phyloP scores from a whole-genome alignment of 2,329 filamentous ascomycete species.

The Xylaria sp. region DNA sequence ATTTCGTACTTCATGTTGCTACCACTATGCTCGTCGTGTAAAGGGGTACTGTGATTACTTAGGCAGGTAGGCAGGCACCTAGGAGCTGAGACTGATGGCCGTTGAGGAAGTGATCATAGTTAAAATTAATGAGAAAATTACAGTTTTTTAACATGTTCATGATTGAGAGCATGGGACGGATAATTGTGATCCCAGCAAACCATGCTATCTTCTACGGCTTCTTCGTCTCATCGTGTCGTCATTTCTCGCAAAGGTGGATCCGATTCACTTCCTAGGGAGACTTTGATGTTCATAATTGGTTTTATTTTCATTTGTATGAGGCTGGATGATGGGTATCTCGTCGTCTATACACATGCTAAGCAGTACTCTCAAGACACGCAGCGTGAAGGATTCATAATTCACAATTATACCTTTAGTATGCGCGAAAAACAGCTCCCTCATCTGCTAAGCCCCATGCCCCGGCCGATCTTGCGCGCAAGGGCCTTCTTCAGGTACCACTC shows the following conservation, averaged over 20 bases:
- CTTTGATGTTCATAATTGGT: background rate
- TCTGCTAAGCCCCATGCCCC: constrained; percentile 70
- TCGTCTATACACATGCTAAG: background rate
- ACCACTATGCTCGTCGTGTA: background rate
- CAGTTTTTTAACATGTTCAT: no score
- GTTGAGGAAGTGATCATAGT: background rate
- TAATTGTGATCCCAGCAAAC: no score
- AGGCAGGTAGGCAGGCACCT: background rate
- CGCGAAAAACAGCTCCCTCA: constrained; percentile 22
- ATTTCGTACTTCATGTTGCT: constrained; percentile 6
- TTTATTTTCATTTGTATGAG: background rate
- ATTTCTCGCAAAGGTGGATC: background rate
- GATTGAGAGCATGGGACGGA: no score
- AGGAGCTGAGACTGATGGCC: background rate
- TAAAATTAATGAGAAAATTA: constrained; percentile 10
- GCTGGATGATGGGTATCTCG: constrained; percentile 1
- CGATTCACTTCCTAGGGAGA: background rate
- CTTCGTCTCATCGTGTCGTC: background rate
- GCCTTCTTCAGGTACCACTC: constrained; percentile 88
- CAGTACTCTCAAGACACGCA: no score
- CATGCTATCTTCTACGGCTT: background rate
- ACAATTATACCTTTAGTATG: background rate
- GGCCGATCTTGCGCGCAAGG: constrained; percentile 75
- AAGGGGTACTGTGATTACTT: background rate
- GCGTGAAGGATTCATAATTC: no score